Base-by-base conservation (phyloP, 345 rosid species). In the Eucalyptus erythrocorys region DNA sequence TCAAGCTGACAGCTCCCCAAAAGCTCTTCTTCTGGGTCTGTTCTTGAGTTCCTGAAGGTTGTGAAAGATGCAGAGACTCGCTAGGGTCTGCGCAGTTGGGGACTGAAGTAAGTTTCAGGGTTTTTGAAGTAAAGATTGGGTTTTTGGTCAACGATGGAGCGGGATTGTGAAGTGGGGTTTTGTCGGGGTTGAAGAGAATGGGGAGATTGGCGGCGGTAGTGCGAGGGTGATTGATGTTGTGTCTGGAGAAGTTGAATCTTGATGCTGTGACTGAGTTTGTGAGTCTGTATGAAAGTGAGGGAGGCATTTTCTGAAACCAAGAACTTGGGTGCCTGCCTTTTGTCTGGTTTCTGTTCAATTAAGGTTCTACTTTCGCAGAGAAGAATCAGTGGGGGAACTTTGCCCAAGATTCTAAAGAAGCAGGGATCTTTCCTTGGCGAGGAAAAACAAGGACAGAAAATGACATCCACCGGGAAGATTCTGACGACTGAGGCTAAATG, bases 1-100 rank as follows among this genome's bases (percentile, higher is more conserved):
- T 96, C 91, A 97, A 96, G 92, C 93, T 93, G 85, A 97, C 97
- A 86, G 97, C 99, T 90, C 97, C 99, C 99, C 99, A 97, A 90
- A 96, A 97, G 90, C 91, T 96, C 91, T 94, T 95, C 87, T 91
- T 93, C 12, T 90, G 87, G 4, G 42, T 87, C n/a, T 88, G 66
- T 68, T 87, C 86, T 14, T 81, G 90, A 76, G 47, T 40, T 40
- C 42, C 27, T 76, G 47, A 40, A 12, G 84, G 84, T 76, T 37
- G 84, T 21, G 84, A 76, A 76, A 76, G 47, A 37, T 76, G 84
- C 84, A 76, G 47, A 76, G 84, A 76, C 84, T 76, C 84, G 15
- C 84, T 40, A 76, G 84, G 47, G 47, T 6, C 15, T 42, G 43
- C 37, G 51, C 59, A 59, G 82, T 48, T 47, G 66, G 30, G 84